These are phyloP conservation scores for Penstemon newberryi DNA, from an alignment of 257 asterid species.

Conservation along the genomic window DNA sequence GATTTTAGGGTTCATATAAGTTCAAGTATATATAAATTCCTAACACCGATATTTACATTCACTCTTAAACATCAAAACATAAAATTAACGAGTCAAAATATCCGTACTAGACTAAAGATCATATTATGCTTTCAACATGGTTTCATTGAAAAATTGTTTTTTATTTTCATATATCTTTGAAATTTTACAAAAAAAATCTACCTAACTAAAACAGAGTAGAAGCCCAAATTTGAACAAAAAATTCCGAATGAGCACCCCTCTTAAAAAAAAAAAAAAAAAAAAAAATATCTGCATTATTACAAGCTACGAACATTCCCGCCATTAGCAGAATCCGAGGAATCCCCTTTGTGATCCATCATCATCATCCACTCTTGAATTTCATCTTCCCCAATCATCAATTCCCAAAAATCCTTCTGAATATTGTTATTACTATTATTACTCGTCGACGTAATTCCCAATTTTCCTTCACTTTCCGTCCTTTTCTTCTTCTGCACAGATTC, in stretches of 20 bases:
- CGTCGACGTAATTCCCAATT: conserved; percentile 29
- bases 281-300: not conserved
- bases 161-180: no score
- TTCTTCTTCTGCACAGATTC: no score
- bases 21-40: no score
- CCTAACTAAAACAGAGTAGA: conserved; percentile 14
- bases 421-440: not conserved
- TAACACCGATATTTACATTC: no score
- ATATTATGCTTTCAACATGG: not conserved
- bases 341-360: conserved; percentile 59
- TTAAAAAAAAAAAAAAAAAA: not conserved
- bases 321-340: conserved; percentile 54
- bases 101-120: no score
- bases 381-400: conserved; percentile 43
- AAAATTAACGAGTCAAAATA: no score
- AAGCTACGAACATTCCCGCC: conserved; percentile 47
- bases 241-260: not conserved
- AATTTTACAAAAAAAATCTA: not conserved
- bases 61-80: no score
- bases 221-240: conserved; percentile 22
- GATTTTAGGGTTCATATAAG: no score
- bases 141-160: not conserved
- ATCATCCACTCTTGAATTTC: conserved; percentile 61
- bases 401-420: conserved; percentile 39
- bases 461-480: no score